Evolutionary conservation across 2,329 filamentous ascomycete species (phyloP), one percentile per base, ranked within the genome.

Genomic region (Xylogone sp.): DNA sequence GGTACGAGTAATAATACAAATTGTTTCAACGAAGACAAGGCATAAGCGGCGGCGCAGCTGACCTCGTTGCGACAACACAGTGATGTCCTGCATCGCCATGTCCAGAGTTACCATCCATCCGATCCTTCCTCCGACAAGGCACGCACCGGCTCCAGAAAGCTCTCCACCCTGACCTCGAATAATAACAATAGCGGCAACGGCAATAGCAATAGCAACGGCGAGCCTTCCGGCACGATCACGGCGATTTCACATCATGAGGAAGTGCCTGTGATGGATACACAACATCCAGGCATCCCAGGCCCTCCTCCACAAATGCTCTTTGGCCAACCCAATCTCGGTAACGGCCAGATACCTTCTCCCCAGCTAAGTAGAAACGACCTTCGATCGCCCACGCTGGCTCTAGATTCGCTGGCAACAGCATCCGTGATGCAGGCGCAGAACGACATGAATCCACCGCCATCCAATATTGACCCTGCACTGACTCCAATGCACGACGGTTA

Each of bases 1-100:
- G 77, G 77, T 78, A 60, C 76, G 73, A 63, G 73, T 76, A 65
- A 27, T 31, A 3, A 5, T 45, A 73, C 21, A 39, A 16, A 6
- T 29, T 43, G 19, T 20, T 19, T 29, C 16, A 22, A 19, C 21
- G 2, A 12, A n/a, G 19, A 21, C 31, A 10, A 22, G 24, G 10
- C 5, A 27, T 5, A 27, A 27, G 24, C 24, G 6, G 24, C 24
- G 10, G 24, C 24, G 24, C 24, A 48, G 55, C 50, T 52, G 13
- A 46, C 31, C 16, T 21, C 13, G 5, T 43, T 13, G 22, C 24
- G 24, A 27, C 24, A 27, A 27, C 5, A 27, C 53, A 62, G 60
- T 54, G 60, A 62, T 53, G 60, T 62, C 7, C 48, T 62, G 10
- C 58, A 58, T 18, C 57, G 60, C 18, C 60, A 62, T 53, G 44